Conservation (phyloP, 2,329 filamentous ascomycete genomes). For the Orbilia oligospora region DNA sequence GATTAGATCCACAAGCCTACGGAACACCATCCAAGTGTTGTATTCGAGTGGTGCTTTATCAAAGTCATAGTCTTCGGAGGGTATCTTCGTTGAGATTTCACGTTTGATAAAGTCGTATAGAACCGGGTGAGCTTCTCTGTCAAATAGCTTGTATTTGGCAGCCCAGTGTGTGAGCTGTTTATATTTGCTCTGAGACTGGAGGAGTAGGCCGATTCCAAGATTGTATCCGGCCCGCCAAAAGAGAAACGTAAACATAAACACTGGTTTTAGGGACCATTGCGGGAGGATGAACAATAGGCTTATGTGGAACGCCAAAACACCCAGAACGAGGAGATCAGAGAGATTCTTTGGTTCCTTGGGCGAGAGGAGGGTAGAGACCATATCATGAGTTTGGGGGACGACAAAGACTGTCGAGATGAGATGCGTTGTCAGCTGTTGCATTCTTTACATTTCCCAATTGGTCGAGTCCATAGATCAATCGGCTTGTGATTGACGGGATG, state of each 20-base stretch:
- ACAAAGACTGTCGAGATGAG: constrained; percentile 79
- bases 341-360: constrained; percentile 95
- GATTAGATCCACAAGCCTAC: constrained; percentile 94
- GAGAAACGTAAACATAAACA: constrained; percentile 86
- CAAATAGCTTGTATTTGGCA: constrained; percentile 86
- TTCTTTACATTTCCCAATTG: constrained; percentile 34
- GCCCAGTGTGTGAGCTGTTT: constrained; percentile 89
- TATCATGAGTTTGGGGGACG: constrained; percentile 96
- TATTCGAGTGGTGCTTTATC: constrained; percentile 95
- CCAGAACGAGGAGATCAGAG: constrained; percentile 84
- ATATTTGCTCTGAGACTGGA: constrained; percentile 91
- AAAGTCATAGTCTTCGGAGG: constrained; percentile 87
- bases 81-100: constrained; percentile 95
- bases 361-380: constrained; percentile 97
- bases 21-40: constrained; percentile 98
- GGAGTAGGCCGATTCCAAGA: constrained; percentile 88
- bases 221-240: constrained; percentile 97
- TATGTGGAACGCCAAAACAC: constrained; percentile 82
- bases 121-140: constrained; percentile 82
- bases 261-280: constrained; percentile 76
- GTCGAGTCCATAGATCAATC: not conserved
- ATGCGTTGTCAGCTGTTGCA: constrained; percentile 60
- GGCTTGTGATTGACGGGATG: not conserved
- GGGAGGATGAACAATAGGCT: constrained; percentile 81
- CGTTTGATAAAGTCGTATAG: constrained; percentile 86